Conservation (phyloP, 805 yeast species). For the Hanseniaspora taiwanica region DNA sequence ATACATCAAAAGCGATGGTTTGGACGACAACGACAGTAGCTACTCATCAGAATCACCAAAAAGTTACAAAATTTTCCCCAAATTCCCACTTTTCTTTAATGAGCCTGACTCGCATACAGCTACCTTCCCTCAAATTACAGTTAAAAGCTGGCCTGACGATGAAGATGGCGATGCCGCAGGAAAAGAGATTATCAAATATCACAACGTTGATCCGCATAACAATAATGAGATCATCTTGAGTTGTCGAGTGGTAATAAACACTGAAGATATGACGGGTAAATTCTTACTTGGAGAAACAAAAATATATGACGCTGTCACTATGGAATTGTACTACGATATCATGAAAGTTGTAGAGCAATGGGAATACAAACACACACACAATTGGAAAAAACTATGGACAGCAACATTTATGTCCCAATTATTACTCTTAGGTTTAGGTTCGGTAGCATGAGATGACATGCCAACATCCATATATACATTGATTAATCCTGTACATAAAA, state of each 20-base stretch:
- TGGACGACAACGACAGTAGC: slow-evolving; percentile 4
- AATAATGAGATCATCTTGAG: slow-evolving; percentile 20
- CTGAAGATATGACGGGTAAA: slow-evolving; percentile 30
- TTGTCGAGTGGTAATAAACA: slow-evolving; percentile 34
- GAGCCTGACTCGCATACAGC: slow-evolving; percentile 17
- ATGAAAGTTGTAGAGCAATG: slow-evolving; percentile 40
- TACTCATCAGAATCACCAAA: slow-evolving; percentile 17
- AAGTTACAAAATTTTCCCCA: slow-evolving; percentile 14
- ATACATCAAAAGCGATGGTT: slow-evolving; percentile 1
- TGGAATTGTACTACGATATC: slow-evolving; percentile 46
- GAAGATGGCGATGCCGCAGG: slow-evolving; percentile 9
- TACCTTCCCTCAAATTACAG: slow-evolving; percentile 18
- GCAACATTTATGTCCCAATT: slow-evolving; percentile 47
- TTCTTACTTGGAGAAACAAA: slow-evolving; percentile 14
- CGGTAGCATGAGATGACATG: slow-evolving; percentile 36
- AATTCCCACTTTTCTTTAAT: slow-evolving; percentile 16
- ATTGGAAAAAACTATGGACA: slow-evolving; percentile 42
- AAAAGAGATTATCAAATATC: slow-evolving; percentile 23
- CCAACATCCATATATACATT: too few species aligned
- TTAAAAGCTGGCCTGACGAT: slow-evolving; percentile 14
- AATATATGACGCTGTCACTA: slow-evolving; percentile 34
- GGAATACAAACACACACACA: slow-evolving; percentile 30
- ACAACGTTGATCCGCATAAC: slow-evolving; percentile 14
- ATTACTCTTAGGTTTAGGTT: slow-evolving; percentile 45
- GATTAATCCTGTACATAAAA: too few species aligned